Percentiles rank a stretch among this genome's conserved stretches.
These are phyloP conservation scores for Hypoxylon sp. DNA, from an alignment of 2,329 filamentous ascomycete species.

Conservation along the genomic window DNA sequence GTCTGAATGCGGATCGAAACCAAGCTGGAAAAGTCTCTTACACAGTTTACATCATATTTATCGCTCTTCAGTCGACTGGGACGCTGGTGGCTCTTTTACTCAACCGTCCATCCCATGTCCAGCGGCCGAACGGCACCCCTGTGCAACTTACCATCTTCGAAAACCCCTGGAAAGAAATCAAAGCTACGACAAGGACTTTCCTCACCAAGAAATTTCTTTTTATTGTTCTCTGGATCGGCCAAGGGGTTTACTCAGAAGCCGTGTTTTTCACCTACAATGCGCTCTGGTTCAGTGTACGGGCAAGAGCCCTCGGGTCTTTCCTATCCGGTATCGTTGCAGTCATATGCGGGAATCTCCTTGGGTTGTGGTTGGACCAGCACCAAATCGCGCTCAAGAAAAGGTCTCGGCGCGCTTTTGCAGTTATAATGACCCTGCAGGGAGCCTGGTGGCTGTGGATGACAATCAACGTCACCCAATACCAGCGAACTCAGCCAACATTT, in stretches of 20 bases:
- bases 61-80: slow-evolving; percentile 74
- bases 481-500: slow-evolving; percentile 67
- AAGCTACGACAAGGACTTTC: slow-evolving; percentile 69
- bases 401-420: slow-evolving; percentile 66
- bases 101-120: slow-evolving; percentile 70
- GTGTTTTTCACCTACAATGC: slow-evolving; percentile 78
- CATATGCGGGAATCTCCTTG: slow-evolving; percentile 73
- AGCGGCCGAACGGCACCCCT: slow-evolving; percentile 73
- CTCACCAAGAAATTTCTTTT: slow-evolving; percentile 72
- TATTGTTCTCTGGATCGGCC: slow-evolving; percentile 75
- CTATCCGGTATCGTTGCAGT: slow-evolving; percentile 76
- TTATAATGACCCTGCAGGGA: slow-evolving; percentile 70
- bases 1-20: slow-evolving; percentile 69
- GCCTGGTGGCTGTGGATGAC: slow-evolving; percentile 81
- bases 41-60: slow-evolving; percentile 76
- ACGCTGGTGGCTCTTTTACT: slow-evolving; percentile 75
- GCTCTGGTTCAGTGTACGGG: slow-evolving; percentile 77
- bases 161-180: slow-evolving; percentile 69
- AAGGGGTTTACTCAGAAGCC: slow-evolving; percentile 77
- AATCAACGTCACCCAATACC: slow-evolving; percentile 72
- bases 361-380: slow-evolving; percentile 73
- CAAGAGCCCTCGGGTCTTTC: slow-evolving; percentile 77
- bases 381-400: slow-evolving; percentile 66
- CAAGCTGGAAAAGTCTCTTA: slow-evolving; percentile 75
- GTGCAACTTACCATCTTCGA: slow-evolving; percentile 71